Base-by-base conservation (phyloP, 208 protist genomes). In the Acanthamoeba healyi region DNA sequence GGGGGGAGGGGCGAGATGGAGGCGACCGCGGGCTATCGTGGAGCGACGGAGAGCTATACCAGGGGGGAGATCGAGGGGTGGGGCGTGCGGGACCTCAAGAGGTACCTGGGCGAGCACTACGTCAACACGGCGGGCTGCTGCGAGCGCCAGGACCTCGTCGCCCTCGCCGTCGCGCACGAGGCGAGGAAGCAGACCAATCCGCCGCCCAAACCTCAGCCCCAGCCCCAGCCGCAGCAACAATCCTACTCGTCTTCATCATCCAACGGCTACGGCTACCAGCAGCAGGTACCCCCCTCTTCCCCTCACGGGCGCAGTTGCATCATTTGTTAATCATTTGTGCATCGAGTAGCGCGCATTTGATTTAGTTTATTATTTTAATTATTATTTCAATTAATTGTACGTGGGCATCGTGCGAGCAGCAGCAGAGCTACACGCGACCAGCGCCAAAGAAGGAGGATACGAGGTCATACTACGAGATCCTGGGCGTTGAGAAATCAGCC, bases 401-500 rank as follows among this genome's bases (percentile, higher is more conserved):
- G 24, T 17, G n/a, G n/a, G n/a, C 22, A 4, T 81, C 5, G 49
- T 29, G 22, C 5, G 5, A 44, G 2, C 12, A n/a, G 29, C 32
- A 84, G 24, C 74, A 84, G 42, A 84, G 42, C 74, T 84, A 42
- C 26, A n/a, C 74, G 17, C 74, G n/a, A 34, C 22, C 82, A 34
- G 51, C 54, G 19, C 29, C 82, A 22, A 24, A 54, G 82, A 1
- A 22, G 14, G 51, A 90, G 54, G 82, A 61, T 34, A 44, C 74
- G 40, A 82, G 46, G 24, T 77, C 61, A 3, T 89, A 79, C 51
- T 94, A 88, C 38, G 79, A 94, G 79, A 46, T 95, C 3, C 61
- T 95, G 86, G 77, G 88, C 49, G 42, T 96, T 10, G 79, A 91
- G 38, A 96, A 96, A 44, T 26, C 36, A 9, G 95, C 96, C 12